These are phyloP conservation scores for Chloris gayana DNA, from an alignment of 176 grass and related monocot species.

Conservation along the genomic window DNA sequence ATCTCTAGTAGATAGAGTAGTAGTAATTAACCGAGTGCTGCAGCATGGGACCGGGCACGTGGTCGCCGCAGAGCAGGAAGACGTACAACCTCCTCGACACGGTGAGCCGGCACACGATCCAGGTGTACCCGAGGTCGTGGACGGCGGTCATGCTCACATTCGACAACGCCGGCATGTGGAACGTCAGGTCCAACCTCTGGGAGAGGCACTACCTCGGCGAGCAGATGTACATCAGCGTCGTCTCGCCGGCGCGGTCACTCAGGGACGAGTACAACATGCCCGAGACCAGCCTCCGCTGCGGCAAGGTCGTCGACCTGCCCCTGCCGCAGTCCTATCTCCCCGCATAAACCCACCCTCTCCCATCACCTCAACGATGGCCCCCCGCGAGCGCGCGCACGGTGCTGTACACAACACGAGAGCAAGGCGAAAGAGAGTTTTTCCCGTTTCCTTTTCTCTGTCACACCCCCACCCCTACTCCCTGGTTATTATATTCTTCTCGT, in stretches of 20 bases:
- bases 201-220: conserved; percentile 79
- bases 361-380: neutral
- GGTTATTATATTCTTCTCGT: conserved; percentile 17
- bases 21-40: too few relatives aligned
- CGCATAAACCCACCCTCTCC: conserved; percentile 21
- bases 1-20: too few relatives aligned
- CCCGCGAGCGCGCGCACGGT: conserved; percentile 15
- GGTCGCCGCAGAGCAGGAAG: conserved; percentile 45
- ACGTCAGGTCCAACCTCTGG: conserved; percentile 76
- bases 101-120: conserved; percentile 90
- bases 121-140: conserved; percentile 97
- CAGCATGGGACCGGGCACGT: conserved; percentile 86
- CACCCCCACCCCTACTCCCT: neutral
- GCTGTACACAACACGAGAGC: neutral
- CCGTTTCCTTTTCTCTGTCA: conserved; percentile 29
- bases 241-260: conserved; percentile 73
- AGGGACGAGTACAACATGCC: conserved; percentile 94
- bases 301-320: conserved; percentile 62
- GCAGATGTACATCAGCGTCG: conserved; percentile 83
- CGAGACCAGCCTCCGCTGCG: conserved; percentile 61
- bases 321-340: conserved; percentile 67
- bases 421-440: conserved; percentile 3
- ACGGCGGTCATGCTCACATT: conserved; percentile 91
- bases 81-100: conserved; percentile 91
- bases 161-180: conserved; percentile 98